Conservation (phyloP, 2,329 filamentous ascomycete genomes). For the Corniculantispora saksenae region DNA sequence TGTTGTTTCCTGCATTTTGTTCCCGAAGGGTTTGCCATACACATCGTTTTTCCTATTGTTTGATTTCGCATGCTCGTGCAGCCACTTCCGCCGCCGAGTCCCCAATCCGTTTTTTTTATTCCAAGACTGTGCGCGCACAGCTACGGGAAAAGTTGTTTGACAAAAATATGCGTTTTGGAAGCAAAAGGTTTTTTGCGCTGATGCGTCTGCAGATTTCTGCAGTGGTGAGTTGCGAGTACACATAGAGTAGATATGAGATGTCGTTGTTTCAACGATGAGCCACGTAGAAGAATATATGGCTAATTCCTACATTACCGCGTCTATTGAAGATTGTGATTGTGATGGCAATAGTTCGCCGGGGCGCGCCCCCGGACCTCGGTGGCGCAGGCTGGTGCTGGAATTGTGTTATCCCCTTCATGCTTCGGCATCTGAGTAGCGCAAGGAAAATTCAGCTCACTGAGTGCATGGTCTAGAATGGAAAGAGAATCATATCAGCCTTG, state of each 20-base stretch:
- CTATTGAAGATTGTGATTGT: neutral
- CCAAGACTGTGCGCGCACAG: neutral
- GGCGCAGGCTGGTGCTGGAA: too few species aligned
- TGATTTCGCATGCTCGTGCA: constrained; percentile 1
- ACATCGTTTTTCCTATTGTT: constrained; percentile 13
- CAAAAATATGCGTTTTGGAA: neutral
- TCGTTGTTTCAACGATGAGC: constrained; percentile 1
- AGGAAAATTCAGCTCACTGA: too few species aligned
- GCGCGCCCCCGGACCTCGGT: too few species aligned
- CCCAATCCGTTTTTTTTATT: neutral
- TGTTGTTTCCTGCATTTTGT: neutral
- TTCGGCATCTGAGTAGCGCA: too few species aligned
- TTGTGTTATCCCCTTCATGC: too few species aligned
- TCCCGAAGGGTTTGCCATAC: neutral
- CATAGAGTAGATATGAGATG: constrained; percentile 6
- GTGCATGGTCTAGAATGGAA: too few species aligned
- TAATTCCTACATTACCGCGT: neutral
- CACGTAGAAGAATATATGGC: constrained; percentile 17
- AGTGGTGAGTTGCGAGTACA: neutral
- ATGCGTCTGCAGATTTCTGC: constrained; percentile 3
- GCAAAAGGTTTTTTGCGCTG: constrained; percentile 4
- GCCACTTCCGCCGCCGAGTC: neutral
- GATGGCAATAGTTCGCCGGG: too few species aligned
- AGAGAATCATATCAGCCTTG: neutral
- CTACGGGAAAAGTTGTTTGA: neutral